Evolutionary conservation across 2,329 filamentous ascomycete genomes (phyloP), one percentile per base, ranked within the genome.

Genomic region (Zymoseptoria crescenta): DNA sequence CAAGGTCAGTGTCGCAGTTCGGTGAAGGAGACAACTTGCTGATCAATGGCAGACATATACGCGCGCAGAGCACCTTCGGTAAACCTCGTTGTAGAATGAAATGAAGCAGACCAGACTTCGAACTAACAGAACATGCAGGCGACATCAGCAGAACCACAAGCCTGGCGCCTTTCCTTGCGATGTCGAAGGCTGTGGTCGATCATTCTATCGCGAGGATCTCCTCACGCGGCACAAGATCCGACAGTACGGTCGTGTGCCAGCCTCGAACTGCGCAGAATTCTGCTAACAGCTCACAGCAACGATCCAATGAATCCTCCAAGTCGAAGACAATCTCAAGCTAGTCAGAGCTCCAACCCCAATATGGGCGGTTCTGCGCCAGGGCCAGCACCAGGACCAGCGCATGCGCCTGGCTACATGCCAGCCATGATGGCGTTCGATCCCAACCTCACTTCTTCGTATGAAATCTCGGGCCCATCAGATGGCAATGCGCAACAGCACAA

Each of bases 131-230:
- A 50, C 21, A n/a, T 20, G 51, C 57, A 78, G 77, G 64, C 74
- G 77, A 59, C 77, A 79, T 62, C 74, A 78, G 62, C 75, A 76
- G 57, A 79, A 79, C 58, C 77, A 79, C 62, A 73, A 73, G 35
- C 73, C 74, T 41, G 74, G 74, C 55, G 69, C 72, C 6, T 71
- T 76, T 45, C 65, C 70, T 5, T 79, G 77, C 65, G 71, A 76
- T 29, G 70, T 72, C 29, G 65, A 72, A 19, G 69, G 70, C 27
- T 79, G 77, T 65, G 73, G 70, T 16, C 76, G 76, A 57, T 70
- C 71, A 1, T 79, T 79, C 67, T 74, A 72, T 59, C 73, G 77
- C 28, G 67, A 74, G 54, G 77, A 79, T 64, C 73, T 79, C 21
- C 68, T 79, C 9, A 68, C 73, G 45, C 72, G 77, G 56, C 77